Base-by-base conservation (phyloP, 2,329 filamentous ascomycete genomes). In the Colletotrichum musae region DNA sequence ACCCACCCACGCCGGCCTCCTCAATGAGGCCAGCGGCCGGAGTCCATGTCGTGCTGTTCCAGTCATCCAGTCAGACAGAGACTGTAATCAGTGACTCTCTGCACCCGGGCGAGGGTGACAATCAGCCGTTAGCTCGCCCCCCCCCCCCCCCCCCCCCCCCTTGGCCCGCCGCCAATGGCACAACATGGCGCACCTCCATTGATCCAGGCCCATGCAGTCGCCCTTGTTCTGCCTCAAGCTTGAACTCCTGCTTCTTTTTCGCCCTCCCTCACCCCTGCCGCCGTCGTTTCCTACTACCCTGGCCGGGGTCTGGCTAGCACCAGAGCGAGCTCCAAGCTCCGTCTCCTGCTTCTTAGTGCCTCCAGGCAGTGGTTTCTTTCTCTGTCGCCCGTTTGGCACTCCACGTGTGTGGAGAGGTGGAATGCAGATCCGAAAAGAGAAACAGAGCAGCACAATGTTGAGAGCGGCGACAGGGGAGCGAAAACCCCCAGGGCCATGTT, bases 181-280 rank as follows among this genome's bases (percentile, higher is more conserved):
- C 67, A 70, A 70, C 67, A 70, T 70, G 67, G 67, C 67, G 67
- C 63, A 61, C 67, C 63, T 58, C 66, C 66, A 60, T 59, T 39
- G 62, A 69, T 51, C 54, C 62, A 69, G 66, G 28, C 56, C 62
- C 66, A 69, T 66, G 66, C 62, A 61, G 63, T 39, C 41, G 56
- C 54, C 67, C 67, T 69, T 67, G 56, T 67, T 67, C 64, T 59
- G 62, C 62, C 52, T 67, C 62, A 69, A 60, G 62, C 56, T 67
- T 57, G 56, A 67, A 47, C 28, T 66, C 62, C 66, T 66, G 36
- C 45, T 62, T 51, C 45, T 48, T 58, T 48, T 54, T 65, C 48
- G 18, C 62, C 56, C 61, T 59, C 61, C n/a, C 64, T 56, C 48
- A 36, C 54, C 58, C 41, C 66, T 62, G 61, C 54, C 62, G 50